phyloP scores from a whole-genome alignment of 2,329 filamentous ascomycete genomes.

The Leptographium radiaticola region DNA sequence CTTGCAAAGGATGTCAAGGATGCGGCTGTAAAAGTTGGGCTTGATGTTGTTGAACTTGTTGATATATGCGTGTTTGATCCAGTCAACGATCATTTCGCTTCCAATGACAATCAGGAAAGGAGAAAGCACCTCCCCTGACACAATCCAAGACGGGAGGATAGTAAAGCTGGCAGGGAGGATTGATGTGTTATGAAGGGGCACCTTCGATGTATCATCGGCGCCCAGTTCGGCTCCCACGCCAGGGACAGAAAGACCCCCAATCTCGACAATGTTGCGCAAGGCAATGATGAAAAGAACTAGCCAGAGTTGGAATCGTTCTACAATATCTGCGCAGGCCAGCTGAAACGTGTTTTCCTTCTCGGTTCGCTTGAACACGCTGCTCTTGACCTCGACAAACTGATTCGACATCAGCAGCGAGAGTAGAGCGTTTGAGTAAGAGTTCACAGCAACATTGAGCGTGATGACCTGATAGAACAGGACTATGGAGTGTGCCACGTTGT shows the following conservation, averaged over 20 bases:
- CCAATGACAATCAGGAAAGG: conserved; percentile 90
- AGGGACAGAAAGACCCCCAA: conserved; percentile 64
- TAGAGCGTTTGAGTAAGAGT: conserved; percentile 93
- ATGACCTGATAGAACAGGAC: conserved; percentile 96
- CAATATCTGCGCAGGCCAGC: conserved; percentile 88
- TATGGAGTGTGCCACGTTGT: conserved; percentile 79
- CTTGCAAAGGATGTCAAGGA: conserved; percentile 87
- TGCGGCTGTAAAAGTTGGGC: conserved; percentile 75
- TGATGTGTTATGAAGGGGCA: conserved; percentile 53
- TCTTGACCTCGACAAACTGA: conserved; percentile 98
- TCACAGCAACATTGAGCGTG: conserved; percentile 93
- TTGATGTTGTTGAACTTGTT: conserved; percentile 98
- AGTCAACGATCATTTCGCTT: conserved; percentile 93
- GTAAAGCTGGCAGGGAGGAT: conserved; percentile 87
- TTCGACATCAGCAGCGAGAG: conserved; percentile 89
- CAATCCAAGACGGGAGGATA: conserved; percentile 65
- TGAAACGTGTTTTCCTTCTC: conserved; percentile 98
- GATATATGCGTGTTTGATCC: conserved; percentile 95
- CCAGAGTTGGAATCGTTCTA: conserved; percentile 95
- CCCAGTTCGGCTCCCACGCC: conserved; percentile 36
- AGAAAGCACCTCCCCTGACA: conserved; percentile 73
- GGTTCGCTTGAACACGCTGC: conserved; percentile 95
- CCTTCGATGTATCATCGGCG: conserved; percentile 34
- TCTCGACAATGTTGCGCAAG: conserved; percentile 89
- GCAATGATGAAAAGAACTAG: conserved; percentile 95